These are phyloP conservation scores for Tarenaya hassleriana DNA, from an alignment of 345 rosid genomes.

Conservation along the genomic window DNA sequence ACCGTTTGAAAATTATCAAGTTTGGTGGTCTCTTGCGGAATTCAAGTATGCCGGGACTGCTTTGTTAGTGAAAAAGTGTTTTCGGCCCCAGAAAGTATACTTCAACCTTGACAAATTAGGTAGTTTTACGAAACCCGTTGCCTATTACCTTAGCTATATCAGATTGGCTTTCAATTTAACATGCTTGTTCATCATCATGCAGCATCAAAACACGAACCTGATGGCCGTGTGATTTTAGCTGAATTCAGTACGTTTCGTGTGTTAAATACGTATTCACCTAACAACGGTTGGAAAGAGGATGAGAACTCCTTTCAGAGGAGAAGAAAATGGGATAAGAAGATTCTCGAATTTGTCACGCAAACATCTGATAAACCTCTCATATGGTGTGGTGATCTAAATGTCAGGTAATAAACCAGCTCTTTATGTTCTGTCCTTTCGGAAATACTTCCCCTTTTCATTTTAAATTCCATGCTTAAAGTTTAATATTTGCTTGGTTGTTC, in stretches of 20 bases:
- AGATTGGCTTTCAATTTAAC: conserved; percentile 6
- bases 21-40: conserved; percentile 99
- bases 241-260: conserved; percentile 70
- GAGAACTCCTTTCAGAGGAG: conserved; percentile 84
- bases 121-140: conserved; percentile 21
- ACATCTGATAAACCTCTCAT: conserved; percentile 77
- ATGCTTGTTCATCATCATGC: conserved; percentile 5
- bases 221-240: conserved; percentile 90
- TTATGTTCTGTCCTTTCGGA: conserved; percentile 3
- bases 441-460: not conserved
- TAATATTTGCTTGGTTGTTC: too few species aligned
- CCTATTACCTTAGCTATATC: conserved; percentile 9
- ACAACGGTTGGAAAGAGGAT: conserved; percentile 98
- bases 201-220: conserved; percentile 88
- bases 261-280: conserved; percentile 85
- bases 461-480: too few species aligned
- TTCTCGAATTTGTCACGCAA: conserved; percentile 60
- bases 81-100: conserved; percentile 50
- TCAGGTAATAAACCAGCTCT: conserved; percentile 37
- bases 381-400: conserved; percentile 98
- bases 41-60: conserved; percentile 98
- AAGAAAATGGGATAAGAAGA: conserved; percentile 94
- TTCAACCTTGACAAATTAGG: conserved; percentile 74
- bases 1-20: conserved; percentile 61
- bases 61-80: conserved; percentile 74